phyloP scores from a whole-genome alignment of 495 filamentous ascomycete genomes.

The Lichenothelia convexa region DNA sequence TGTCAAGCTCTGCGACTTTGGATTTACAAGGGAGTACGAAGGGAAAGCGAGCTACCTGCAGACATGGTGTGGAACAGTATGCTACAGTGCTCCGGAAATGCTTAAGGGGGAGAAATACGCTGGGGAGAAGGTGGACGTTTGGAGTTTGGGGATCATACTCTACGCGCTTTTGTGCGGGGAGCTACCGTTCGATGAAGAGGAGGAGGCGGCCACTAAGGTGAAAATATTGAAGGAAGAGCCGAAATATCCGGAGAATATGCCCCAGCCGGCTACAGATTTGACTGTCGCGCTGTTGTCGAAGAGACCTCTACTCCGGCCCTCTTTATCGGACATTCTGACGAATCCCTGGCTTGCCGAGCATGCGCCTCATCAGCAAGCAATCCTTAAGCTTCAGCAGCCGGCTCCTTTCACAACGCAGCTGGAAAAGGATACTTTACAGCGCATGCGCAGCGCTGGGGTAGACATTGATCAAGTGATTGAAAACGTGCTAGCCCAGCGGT shows the following conservation, averaged over 20 bases:
- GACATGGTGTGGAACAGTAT: conserved; percentile 94
- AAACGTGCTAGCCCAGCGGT: conserved; percentile 75
- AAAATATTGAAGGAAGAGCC: conserved; percentile 75
- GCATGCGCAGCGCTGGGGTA: conserved; percentile 89
- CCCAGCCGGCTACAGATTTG: conserved; percentile 56
- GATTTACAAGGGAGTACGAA: conserved; percentile 94
- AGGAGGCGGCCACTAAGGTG: conserved; percentile 56
- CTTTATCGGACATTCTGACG: conserved; percentile 69
- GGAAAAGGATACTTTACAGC: conserved; percentile 78
- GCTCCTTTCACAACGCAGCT: conserved; percentile 72
- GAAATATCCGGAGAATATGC: conserved; percentile 61
- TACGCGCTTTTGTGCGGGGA: conserved; percentile 86
- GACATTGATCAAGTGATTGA: conserved; percentile 90
- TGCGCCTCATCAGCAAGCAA: conserved; percentile 75
- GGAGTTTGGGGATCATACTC: conserved; percentile 92
- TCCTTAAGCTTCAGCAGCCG: conserved; percentile 67
- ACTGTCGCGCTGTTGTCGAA: conserved; percentile 69
- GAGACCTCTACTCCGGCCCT: conserved; percentile 65
- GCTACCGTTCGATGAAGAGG: conserved; percentile 91
- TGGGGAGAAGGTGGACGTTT: conserved; percentile 93
- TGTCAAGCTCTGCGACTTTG: conserved; percentile 97
- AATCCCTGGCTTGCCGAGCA: conserved; percentile 82
- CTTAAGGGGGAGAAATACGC: conserved; percentile 96
- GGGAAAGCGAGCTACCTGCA: conserved; percentile 88
- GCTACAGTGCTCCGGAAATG: conserved; percentile 97